Conservation (phyloP, 2,329 filamentous ascomycete species). For the Fusarium sp. region DNA sequence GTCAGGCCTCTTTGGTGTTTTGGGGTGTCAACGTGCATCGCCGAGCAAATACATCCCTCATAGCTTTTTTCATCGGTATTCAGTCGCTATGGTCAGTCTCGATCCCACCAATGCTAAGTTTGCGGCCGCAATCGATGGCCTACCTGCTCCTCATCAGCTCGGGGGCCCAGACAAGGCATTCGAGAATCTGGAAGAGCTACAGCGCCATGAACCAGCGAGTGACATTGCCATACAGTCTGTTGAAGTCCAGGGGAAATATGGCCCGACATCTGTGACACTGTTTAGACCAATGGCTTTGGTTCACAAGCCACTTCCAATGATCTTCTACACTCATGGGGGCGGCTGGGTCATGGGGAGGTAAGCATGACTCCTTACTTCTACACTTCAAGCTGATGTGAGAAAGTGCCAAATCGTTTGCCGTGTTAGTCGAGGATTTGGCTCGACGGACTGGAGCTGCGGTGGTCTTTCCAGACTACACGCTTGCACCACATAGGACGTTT, state of each 20-base stretch:
- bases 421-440: not conserved
- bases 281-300: not conserved
- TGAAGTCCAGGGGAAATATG: not conserved
- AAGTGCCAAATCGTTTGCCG: not conserved
- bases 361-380: not conserved
- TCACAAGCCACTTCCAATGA: not conserved
- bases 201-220: not conserved
- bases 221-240: not conserved
- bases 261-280: not conserved
- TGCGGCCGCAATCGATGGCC: not conserved
- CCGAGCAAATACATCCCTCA: not conserved
- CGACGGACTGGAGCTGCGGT: not conserved
- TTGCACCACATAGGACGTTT: not conserved
- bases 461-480: not conserved
- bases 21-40: not conserved
- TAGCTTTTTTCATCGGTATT: not conserved
- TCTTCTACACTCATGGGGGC: not conserved
- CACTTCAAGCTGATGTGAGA: not conserved
- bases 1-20: not conserved
- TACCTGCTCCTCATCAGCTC: not conserved
- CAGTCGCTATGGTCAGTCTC: not conserved
- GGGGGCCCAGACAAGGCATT: not conserved
- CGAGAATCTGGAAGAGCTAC: not conserved
- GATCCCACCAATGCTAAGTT: not conserved
- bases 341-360: not conserved